Conservation (phyloP, 441 rosid genomes). For the Monsonia emarginata region DNA sequence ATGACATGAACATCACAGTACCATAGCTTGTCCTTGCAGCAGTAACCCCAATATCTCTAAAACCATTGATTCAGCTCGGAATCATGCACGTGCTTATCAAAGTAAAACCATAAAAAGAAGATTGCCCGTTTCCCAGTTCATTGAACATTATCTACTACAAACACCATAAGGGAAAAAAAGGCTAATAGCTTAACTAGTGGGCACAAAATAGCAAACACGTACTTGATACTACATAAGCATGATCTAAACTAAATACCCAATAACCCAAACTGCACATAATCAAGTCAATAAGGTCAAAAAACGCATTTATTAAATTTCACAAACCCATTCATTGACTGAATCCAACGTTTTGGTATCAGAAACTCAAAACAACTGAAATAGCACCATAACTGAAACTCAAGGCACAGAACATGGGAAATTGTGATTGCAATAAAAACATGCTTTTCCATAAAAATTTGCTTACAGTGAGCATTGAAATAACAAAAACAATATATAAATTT, state of each 20-base stretch:
- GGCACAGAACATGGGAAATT: neutral
- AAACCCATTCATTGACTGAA: neutral
- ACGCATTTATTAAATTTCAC: neutral
- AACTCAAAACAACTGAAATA: neutral
- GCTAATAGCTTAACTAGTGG: neutral
- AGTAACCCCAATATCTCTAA: neutral
- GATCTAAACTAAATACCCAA: neutral
- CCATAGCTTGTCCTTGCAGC: neutral
- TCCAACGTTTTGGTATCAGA: neutral
- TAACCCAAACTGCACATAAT: conserved; percentile 1
- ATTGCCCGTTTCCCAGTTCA: neutral
- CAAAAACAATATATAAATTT: too few relatives aligned
- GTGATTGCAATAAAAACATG: neutral
- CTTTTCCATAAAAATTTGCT: neutral
- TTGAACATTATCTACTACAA: neutral
- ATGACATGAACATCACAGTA: neutral
- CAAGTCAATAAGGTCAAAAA: neutral
- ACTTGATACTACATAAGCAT: neutral
- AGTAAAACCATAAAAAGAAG: neutral
- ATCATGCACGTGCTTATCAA: too few relatives aligned
- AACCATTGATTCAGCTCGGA: neutral
- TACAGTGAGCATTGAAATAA: neutral
- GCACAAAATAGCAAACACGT: neutral
- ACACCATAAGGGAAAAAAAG: neutral
- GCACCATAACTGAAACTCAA: too few relatives aligned